A percentile compares a stretch with the other conserved stretches of the same genome.
Conservation (phyloP, 2,329 filamentous ascomycete genomes). For the Aspergillus sp. region DNA sequence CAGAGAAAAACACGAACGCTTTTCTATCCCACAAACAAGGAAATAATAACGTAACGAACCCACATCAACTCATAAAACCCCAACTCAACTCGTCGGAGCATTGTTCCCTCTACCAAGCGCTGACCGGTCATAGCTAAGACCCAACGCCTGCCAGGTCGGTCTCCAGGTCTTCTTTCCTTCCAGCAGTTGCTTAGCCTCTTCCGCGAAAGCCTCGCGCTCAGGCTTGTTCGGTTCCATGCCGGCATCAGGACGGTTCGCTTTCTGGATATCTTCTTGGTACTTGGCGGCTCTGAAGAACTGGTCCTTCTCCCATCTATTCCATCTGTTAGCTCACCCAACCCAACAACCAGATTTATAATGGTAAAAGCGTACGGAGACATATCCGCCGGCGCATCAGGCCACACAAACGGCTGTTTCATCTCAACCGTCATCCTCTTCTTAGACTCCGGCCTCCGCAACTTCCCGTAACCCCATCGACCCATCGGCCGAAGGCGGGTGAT, state of each 20-base stretch:
- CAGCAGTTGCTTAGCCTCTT: slow-evolving; percentile 59
- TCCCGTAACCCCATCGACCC: slow-evolving; percentile 41
- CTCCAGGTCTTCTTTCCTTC: slow-evolving; percentile 57
- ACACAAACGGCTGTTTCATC: slow-evolving; percentile 79
- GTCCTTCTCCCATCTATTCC: slow-evolving; percentile 55
- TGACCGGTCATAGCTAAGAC: slow-evolving; percentile 31
- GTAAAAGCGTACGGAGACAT: slow-evolving; percentile 46
- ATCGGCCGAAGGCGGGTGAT: slow-evolving; percentile 41
- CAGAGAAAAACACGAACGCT: too few species aligned
- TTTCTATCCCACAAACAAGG: too few species aligned
- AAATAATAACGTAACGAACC: too few species aligned
- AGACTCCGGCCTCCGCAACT: slow-evolving; percentile 62
- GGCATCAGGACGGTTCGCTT: slow-evolving; percentile 27
- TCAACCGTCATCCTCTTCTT: slow-evolving; percentile 95
- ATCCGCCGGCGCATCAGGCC: slow-evolving; percentile 64
- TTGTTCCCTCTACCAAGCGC: slow-evolving; percentile 12
- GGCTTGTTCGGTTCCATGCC: slow-evolving; percentile 30
- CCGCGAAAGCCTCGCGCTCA: slow-evolving; percentile 44
- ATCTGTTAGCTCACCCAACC: slow-evolving; percentile 7
- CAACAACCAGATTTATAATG: background rate
- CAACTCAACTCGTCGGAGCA: slow-evolving; percentile 5
- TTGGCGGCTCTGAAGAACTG: slow-evolving; percentile 50
- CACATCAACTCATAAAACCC: too few species aligned
- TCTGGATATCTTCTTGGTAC: slow-evolving; percentile 37
- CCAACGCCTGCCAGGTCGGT: slow-evolving; percentile 41